phyloP scores from a whole-genome alignment of 768 basidiomycete genomes.

The Trametes cubensis region DNA sequence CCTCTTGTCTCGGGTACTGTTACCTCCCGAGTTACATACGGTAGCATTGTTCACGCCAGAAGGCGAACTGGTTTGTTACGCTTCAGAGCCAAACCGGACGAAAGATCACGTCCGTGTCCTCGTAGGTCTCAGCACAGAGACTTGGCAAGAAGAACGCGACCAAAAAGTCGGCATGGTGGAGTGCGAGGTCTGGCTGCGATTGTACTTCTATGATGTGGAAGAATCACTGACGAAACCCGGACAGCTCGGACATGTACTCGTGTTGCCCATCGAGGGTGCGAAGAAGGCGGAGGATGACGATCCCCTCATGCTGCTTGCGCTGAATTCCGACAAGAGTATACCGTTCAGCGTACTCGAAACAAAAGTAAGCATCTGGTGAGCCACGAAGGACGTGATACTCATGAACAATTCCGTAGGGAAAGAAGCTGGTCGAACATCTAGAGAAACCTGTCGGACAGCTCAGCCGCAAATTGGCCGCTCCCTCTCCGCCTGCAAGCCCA shows the following conservation, averaged over 20 bases:
- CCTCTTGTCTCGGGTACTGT: constrained; percentile 63
- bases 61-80: constrained; percentile 74
- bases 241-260: constrained; percentile 72
- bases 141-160: constrained; percentile 76
- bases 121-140: constrained; percentile 71
- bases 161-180: constrained; percentile 74
- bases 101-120: constrained; percentile 78
- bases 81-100: constrained; percentile 52
- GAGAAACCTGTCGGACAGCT: constrained; percentile 30
- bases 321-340: constrained; percentile 61
- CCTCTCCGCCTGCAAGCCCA: constrained; percentile 22
- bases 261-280: constrained; percentile 60
- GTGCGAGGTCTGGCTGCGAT: constrained; percentile 60
- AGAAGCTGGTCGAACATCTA: constrained; percentile 30
- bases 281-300: constrained; percentile 35
- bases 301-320: constrained; percentile 70
- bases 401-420: constrained; percentile 19
- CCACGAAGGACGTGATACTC: too few species aligned
- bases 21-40: constrained; percentile 65
- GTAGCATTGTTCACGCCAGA: constrained; percentile 70
- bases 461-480: constrained; percentile 23
- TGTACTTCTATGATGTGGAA: background rate
- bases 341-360: constrained; percentile 68
- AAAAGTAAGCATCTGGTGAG: constrained; percentile 51
- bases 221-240: background rate